Percentiles rank a stretch among this genome's conserved stretches.
These are phyloP conservation scores for Fusarium heterosporum DNA, from an alignment of 2,329 filamentous ascomycete species.

Conservation along the genomic window DNA sequence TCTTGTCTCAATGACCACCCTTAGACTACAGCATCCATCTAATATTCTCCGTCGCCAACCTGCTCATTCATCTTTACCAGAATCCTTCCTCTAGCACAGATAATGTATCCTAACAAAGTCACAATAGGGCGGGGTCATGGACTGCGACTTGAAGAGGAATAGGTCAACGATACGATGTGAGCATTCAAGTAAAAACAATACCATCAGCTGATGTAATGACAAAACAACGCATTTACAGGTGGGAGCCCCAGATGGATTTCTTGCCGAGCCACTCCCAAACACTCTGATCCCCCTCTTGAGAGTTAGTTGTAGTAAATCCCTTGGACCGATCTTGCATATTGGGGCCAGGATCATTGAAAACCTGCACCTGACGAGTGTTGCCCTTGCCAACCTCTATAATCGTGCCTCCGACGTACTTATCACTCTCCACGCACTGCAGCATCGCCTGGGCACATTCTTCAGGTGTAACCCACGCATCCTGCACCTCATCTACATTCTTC, in stretches of 20 bases:
- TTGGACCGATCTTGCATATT: constrained; percentile 42
- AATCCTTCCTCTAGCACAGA: no score
- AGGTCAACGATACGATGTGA: background rate
- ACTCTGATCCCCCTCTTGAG: constrained; percentile 43
- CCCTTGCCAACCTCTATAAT: constrained; percentile 56
- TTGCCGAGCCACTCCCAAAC: constrained; percentile 47
- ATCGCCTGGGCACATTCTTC: constrained; percentile 59
- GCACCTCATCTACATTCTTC: constrained; percentile 49
- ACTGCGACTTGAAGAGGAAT: no score
- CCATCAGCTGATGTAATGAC: background rate
- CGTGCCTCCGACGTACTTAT: constrained; percentile 53
- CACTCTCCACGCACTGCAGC: constrained; percentile 54
- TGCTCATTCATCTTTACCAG: no score
- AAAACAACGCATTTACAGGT: background rate
- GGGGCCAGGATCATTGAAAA: constrained; percentile 56
- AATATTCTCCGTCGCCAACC: no score
- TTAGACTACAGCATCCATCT: no score
- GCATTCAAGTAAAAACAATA: background rate
- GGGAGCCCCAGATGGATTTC: constrained; percentile 43
- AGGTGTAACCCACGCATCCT: constrained; percentile 57
- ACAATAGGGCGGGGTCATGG: no score
- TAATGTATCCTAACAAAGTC: no score
- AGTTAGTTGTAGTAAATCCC: constrained; percentile 48
- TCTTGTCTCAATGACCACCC: no score
- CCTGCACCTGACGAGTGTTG: constrained; percentile 49